These are phyloP conservation scores for Hansfordia pulvinata DNA, from an alignment of 2,329 filamentous ascomycete genomes.

Conservation along the genomic window DNA sequence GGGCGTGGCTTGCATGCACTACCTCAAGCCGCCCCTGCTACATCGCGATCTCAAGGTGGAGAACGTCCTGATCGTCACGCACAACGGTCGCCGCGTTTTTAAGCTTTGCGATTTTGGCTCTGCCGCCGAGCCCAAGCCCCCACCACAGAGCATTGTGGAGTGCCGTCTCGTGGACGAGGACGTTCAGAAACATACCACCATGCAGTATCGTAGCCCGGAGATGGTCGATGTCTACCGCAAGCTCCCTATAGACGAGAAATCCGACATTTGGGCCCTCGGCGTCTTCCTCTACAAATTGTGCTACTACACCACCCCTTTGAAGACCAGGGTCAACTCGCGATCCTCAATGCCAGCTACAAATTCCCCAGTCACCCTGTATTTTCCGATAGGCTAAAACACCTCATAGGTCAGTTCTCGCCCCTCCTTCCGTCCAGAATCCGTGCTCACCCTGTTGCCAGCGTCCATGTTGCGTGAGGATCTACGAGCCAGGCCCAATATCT, in stretches of 20 bases:
- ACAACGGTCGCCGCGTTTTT: constrained; percentile 58
- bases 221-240: constrained; percentile 98
- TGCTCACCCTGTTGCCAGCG: constrained; percentile 31
- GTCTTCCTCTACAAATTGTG: constrained; percentile 95
- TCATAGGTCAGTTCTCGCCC: constrained; percentile 58
- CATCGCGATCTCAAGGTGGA: constrained; percentile 96
- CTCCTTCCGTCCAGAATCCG: constrained; percentile 1
- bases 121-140: constrained; percentile 68
- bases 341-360: constrained; percentile 88
- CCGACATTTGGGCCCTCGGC: constrained; percentile 94
- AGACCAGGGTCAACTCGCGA: constrained; percentile 93
- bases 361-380: constrained; percentile 82
- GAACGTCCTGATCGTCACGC: constrained; percentile 78
- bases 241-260: constrained; percentile 95
- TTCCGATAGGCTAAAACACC: constrained; percentile 74
- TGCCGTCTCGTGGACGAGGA: constrained; percentile 92
- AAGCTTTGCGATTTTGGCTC: constrained; percentile 98
- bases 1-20: constrained; percentile 97
- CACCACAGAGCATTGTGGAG: constrained; percentile 75
- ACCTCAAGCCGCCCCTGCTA: constrained; percentile 82
- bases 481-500: constrained; percentile 73
- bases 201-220: constrained; percentile 95
- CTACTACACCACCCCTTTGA: constrained; percentile 99
- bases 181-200: constrained; percentile 88
- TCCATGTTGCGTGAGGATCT: constrained; percentile 86